Evolutionary conservation across 192 early-diverging fungal species (phyloP).

Genomic region (Phycomyces blakesleeanus): DNA sequence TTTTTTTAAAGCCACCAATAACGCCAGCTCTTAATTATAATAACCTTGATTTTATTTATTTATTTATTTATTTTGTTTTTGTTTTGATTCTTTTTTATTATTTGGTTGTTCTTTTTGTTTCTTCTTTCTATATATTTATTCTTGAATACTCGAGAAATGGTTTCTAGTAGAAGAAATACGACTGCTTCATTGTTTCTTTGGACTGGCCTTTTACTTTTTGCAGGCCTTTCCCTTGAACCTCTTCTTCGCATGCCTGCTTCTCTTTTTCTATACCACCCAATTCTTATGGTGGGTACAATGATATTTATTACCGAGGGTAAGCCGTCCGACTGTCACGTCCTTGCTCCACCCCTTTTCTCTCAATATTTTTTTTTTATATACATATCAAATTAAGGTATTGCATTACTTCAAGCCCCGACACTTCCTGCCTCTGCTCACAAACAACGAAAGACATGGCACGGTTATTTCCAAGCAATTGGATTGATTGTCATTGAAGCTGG

Average conservation of each 20-base stretch:
- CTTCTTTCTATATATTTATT: too few relatives aligned
- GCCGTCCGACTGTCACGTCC: neutral
- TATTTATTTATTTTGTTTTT: too few relatives aligned
- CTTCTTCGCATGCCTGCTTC: neutral
- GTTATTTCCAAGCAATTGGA: conserved; percentile 6
- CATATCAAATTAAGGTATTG: conserved; percentile 9
- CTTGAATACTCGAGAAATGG: too few relatives aligned
- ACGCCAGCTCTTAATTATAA: too few relatives aligned
- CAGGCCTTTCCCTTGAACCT: too few relatives aligned
- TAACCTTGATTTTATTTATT: too few relatives aligned
- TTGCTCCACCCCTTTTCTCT: neutral
- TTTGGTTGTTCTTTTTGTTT: too few relatives aligned
- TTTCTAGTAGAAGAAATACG: too few relatives aligned
- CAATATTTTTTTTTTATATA: neutral
- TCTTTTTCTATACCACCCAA: conserved; percentile 31
- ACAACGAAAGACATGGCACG: conserved; percentile 17
- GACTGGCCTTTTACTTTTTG: too few relatives aligned
- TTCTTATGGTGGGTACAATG: conserved; percentile 14
- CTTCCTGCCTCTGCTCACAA: conserved; percentile 15
- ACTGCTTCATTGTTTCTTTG: too few relatives aligned
- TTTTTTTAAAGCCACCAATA: too few relatives aligned
- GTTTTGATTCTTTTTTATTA: too few relatives aligned
- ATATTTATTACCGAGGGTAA: conserved; percentile 29
- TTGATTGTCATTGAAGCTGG: conserved; percentile 14
- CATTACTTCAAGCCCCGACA: conserved; percentile 16